Evolutionary conservation across 2,329 filamentous ascomycete species (phyloP).

Genomic region (Acrocalymma vagum): DNA sequence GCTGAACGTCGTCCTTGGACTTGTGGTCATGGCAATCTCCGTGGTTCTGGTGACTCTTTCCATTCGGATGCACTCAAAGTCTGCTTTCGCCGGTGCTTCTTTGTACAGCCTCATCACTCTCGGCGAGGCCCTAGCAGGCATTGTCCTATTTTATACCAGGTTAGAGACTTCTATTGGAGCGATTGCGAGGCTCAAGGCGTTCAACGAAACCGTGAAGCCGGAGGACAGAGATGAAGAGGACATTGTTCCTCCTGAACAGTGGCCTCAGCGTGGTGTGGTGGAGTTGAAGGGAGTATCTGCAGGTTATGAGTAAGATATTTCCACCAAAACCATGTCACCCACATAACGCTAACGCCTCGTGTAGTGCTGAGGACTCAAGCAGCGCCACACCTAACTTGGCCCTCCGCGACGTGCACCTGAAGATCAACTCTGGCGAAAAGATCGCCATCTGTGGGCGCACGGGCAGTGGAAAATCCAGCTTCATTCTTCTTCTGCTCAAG

Average conservation of each 20-base stretch:
- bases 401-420: constrained; percentile 46
- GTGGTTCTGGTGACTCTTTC: constrained; percentile 40
- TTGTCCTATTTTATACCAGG: constrained; percentile 19
- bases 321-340: not conserved
- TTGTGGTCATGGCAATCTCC: constrained; percentile 44
- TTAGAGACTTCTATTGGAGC: constrained; percentile 30
- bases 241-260: constrained; percentile 17
- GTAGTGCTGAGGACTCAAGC: constrained; percentile 16
- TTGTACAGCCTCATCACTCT: constrained; percentile 21
- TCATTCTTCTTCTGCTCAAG: constrained; percentile 17
- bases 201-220: constrained; percentile 14
- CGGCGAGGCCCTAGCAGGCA: constrained; percentile 13
- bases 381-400: constrained; percentile 7
- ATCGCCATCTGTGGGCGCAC: constrained; percentile 61
- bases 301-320: constrained; percentile 25
- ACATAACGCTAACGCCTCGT: not conserved
- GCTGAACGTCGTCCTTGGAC: constrained; percentile 44
- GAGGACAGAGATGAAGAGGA: constrained; percentile 25
- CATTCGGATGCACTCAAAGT: constrained; percentile 12
- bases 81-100: constrained; percentile 30
- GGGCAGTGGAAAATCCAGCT: constrained; percentile 46
- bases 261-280: constrained; percentile 43
- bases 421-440: constrained; percentile 54
- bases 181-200: constrained; percentile 22
- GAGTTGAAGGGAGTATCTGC: constrained; percentile 46